These are phyloP conservation scores for Epicoccum sorghinum DNA, from an alignment of 2,329 filamentous ascomycete species.

Conservation along the genomic window DNA sequence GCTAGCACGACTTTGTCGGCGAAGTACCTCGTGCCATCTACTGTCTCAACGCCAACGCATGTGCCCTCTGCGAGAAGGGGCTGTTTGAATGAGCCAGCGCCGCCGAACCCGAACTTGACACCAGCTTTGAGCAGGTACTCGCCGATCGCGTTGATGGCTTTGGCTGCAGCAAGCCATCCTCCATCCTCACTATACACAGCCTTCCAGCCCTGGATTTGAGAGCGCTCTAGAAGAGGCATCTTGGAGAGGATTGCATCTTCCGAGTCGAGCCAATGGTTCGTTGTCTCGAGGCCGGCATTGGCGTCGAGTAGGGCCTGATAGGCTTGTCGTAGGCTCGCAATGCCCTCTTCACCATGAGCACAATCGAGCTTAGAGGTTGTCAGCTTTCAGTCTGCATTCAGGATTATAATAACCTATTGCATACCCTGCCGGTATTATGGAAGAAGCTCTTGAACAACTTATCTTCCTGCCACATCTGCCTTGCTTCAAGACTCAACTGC, in stretches of 20 bases:
- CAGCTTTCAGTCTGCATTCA: not conserved
- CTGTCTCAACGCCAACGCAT: constrained; percentile 52
- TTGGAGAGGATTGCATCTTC: constrained; percentile 54
- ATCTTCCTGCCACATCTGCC: constrained; percentile 54
- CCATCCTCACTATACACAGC: constrained; percentile 53
- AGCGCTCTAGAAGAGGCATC: constrained; percentile 48
- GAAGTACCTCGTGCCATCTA: constrained; percentile 51
- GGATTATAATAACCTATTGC: not conserved
- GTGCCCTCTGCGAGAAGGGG: constrained; percentile 48
- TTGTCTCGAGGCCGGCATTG: constrained; percentile 43
- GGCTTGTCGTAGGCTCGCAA: constrained; percentile 41
- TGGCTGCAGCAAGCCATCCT: constrained; percentile 56
- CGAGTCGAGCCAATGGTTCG: constrained; percentile 52
- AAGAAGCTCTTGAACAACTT: constrained; percentile 55
- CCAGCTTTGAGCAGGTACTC: constrained; percentile 46
- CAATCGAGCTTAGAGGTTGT: constrained; percentile 34
- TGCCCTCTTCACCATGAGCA: constrained; percentile 47
- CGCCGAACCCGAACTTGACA: constrained; percentile 52
- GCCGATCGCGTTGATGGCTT: constrained; percentile 56
- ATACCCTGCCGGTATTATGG: constrained; percentile 51
- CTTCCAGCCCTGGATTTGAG: constrained; percentile 56
- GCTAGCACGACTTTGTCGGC: constrained; percentile 55
- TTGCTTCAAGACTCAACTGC: constrained; percentile 40
- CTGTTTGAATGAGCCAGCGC: constrained; percentile 53
- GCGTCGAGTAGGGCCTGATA: constrained; percentile 47